Evolutionary conservation across 805 yeast species (phyloP).

Genomic region (Tetrapisispora phaffii): DNA sequence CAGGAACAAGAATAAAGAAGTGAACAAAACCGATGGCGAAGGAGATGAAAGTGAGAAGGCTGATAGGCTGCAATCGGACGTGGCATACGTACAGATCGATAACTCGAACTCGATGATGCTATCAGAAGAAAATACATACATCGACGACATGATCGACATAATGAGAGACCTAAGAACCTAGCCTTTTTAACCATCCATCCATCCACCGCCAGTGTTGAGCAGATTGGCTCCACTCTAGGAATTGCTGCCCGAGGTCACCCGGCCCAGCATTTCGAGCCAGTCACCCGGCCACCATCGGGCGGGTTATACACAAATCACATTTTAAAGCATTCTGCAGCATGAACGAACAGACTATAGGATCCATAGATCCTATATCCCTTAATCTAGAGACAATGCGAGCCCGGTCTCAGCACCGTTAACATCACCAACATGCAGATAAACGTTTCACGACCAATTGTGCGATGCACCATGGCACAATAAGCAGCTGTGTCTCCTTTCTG

Average conservation of each 20-base stretch:
- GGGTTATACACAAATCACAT: too few species aligned
- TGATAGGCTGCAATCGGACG: neutral
- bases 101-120: neutral
- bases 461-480: too few species aligned
- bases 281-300: too few species aligned
- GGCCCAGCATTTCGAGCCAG: too few species aligned
- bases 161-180: slow-evolving; percentile 8
- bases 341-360: too few species aligned
- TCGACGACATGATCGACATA: slow-evolving; percentile 13
- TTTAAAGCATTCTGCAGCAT: too few species aligned
- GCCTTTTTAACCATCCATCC: neutral
- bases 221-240: too few species aligned
- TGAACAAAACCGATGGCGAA: neutral
- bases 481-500: too few species aligned
- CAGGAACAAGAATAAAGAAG: neutral
- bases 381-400: too few species aligned
- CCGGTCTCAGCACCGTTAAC: too few species aligned
- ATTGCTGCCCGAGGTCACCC: too few species aligned
- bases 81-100: neutral
- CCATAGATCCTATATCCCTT: too few species aligned
- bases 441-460: neutral
- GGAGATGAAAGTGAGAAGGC: neutral
- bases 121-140: slow-evolving; percentile 12
- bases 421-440: neutral
- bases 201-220: neutral